A percentile compares a stretch with the other conserved stretches of the same genome.
phyloP scores from a whole-genome alignment of 441 rosid species.

The Metrosideros polymorpha region DNA sequence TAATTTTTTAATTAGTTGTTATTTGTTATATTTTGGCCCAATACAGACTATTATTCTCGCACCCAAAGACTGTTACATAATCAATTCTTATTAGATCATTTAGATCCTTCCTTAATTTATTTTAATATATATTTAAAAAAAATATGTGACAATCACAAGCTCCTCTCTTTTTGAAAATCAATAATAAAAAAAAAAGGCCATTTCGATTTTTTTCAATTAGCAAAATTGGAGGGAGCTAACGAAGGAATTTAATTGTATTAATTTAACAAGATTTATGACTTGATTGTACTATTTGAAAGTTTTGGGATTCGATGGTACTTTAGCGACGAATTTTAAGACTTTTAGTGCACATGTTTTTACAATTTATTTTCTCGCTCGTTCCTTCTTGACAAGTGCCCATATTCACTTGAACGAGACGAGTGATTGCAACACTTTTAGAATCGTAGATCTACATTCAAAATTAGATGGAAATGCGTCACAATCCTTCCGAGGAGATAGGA shows the following conservation, averaged over 20 bases:
- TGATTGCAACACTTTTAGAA: not conserved
- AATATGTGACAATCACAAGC: not conserved
- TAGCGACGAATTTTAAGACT: too few relatives aligned
- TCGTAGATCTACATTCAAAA: not conserved
- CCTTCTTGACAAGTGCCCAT: not conserved
- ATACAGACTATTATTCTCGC: too few relatives aligned
- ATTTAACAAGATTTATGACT: too few relatives aligned
- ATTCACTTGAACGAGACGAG: not conserved
- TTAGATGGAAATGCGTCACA: not conserved
- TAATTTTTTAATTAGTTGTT: too few relatives aligned
- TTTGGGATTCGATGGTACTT: too few relatives aligned
- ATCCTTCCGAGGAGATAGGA: not conserved
- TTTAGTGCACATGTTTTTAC: too few relatives aligned
- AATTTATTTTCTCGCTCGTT: too few relatives aligned
- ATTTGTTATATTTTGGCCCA: too few relatives aligned
- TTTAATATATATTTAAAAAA: not conserved
- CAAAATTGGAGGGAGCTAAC: not conserved
- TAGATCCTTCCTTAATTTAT: not conserved
- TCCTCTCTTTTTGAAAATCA: not conserved
- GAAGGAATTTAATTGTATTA: not conserved
- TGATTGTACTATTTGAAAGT: too few relatives aligned
- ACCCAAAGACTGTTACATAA: too few relatives aligned
- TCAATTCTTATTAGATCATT: too few relatives aligned
- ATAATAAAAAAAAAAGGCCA: not conserved
- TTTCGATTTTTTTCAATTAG: accelerated